phyloP scores from a whole-genome alignment of 257 asterid species.

The Scutellaria baicalensis region DNA sequence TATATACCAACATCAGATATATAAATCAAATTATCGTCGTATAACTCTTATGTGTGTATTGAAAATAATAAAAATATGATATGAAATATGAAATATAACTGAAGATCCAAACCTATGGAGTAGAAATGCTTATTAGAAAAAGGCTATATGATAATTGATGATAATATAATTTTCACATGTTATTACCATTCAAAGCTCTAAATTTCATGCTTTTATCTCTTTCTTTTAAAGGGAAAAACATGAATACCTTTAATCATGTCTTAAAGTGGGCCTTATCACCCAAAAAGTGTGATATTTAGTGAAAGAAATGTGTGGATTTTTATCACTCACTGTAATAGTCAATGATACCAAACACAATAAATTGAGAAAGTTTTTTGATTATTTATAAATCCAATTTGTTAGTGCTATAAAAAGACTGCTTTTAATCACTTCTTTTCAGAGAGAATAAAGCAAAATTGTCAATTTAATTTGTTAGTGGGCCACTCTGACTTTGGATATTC shows the following conservation, averaged over 20 bases:
- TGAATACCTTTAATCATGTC: slow-evolving; percentile 41
- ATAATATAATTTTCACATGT: neutral
- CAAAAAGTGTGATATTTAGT: slow-evolving; percentile 12
- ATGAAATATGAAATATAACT: too few species aligned
- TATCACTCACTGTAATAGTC: slow-evolving; percentile 49
- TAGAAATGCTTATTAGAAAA: too few species aligned
- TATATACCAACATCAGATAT: too few species aligned
- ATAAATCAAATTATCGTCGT: too few species aligned
- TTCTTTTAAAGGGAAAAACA: slow-evolving; percentile 3
- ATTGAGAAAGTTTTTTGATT: slow-evolving; percentile 16
- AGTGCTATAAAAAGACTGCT: slow-evolving; percentile 51
- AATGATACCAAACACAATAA: slow-evolving; percentile 32
- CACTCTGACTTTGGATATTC: slow-evolving; percentile 24
- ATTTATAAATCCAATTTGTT: slow-evolving; percentile 25
- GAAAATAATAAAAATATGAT: too few species aligned
- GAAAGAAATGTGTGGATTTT: slow-evolving; percentile 12
- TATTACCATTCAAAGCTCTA: slow-evolving; percentile 20
- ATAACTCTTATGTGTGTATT: too few species aligned
- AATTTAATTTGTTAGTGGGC: slow-evolving; percentile 22
- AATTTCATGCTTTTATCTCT: slow-evolving; percentile 28
- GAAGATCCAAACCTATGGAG: neutral
- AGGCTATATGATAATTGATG: too few species aligned
- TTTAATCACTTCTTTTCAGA: slow-evolving; percentile 24
- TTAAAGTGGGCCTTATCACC: slow-evolving; percentile 24
- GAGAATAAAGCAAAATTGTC: slow-evolving; percentile 16